Percentiles rank a stretch among this genome's conserved stretches.
Conservation (phyloP, 768 basidiomycete genomes). For the Phanerochaete sordida region DNA sequence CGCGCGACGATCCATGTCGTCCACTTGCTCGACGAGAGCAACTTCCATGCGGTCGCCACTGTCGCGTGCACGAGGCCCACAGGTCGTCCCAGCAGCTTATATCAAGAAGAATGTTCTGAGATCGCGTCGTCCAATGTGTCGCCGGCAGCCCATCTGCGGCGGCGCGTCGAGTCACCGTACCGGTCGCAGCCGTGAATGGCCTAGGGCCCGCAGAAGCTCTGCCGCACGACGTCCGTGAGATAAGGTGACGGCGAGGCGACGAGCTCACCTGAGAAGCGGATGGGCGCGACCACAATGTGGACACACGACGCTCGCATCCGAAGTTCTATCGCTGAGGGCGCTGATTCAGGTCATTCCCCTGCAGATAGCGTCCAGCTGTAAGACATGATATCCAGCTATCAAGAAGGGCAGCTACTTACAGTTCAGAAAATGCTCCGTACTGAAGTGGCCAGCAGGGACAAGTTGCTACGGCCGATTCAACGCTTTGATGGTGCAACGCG, state of each 20-base stretch:
- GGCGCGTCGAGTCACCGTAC: neutral
- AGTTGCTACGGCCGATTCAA: neutral
- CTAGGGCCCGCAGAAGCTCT: neutral
- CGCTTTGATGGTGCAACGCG: no score
- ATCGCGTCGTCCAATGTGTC: neutral
- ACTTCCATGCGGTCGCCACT: neutral
- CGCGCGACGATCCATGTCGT: neutral
- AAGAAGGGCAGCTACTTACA: neutral
- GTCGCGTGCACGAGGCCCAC: neutral
- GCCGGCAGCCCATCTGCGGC: neutral
- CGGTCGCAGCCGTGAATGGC: neutral
- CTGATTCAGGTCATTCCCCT: neutral
- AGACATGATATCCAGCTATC: neutral
- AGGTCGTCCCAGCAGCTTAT: neutral
- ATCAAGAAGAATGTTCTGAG: neutral
- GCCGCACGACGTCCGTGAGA: neutral
- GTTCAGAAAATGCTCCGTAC: neutral
- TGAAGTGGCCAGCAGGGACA: neutral
- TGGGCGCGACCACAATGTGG: slow-evolving; percentile 1
- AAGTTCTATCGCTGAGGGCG: slow-evolving; percentile 6
- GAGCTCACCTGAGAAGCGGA: neutral
- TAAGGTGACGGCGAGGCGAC: neutral
- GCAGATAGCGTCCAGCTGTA: neutral
- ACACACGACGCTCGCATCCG: neutral
- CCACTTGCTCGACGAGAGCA: neutral